These are phyloP conservation scores for Colletotrichum sublineola DNA, from an alignment of 2,329 filamentous ascomycete genomes.

Conservation along the genomic window DNA sequence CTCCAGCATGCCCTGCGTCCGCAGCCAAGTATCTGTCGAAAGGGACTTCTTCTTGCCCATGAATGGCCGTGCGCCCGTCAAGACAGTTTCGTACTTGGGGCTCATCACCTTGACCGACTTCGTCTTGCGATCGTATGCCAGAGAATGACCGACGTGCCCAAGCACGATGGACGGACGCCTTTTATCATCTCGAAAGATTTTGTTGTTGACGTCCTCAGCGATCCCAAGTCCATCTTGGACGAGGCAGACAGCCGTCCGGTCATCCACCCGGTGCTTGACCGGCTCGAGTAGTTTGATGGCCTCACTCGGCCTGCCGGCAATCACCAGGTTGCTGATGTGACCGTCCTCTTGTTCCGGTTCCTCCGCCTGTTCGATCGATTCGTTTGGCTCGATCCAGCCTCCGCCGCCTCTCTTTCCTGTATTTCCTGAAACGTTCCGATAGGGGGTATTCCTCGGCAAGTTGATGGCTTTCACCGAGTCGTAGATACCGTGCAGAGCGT, in stretches of 20 bases:
- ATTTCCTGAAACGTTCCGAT: slow-evolving; percentile 39
- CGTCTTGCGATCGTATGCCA: slow-evolving; percentile 58
- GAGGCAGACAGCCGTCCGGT: slow-evolving; percentile 79
- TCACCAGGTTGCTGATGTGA: slow-evolving; percentile 78
- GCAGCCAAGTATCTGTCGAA: slow-evolving; percentile 46
- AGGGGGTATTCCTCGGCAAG: slow-evolving; percentile 17
- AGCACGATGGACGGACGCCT: slow-evolving; percentile 82
- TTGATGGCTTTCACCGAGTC: slow-evolving; percentile 54
- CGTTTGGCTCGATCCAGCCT: slow-evolving; percentile 31
- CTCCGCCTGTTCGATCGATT: not conserved
- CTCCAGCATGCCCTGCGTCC: slow-evolving; percentile 69
- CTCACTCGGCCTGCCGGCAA: slow-evolving; percentile 72
- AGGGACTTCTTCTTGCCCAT: slow-evolving; percentile 24
- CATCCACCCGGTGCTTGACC: slow-evolving; percentile 75
- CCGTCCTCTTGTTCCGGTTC: slow-evolving; percentile 51
- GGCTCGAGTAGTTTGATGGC: slow-evolving; percentile 66
- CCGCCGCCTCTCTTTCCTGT: slow-evolving; percentile 47
- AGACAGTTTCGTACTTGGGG: slow-evolving; percentile 49
- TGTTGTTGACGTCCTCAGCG: slow-evolving; percentile 80
- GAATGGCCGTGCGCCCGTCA: slow-evolving; percentile 49
- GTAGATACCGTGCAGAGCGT: slow-evolving; percentile 57
- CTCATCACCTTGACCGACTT: slow-evolving; percentile 55
- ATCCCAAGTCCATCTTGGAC: slow-evolving; percentile 87
- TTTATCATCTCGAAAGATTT: slow-evolving; percentile 76
- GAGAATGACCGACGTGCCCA: slow-evolving; percentile 68